These are phyloP conservation scores for Dictyostelium purpureum DNA, from an alignment of 78 protist species.

Conservation along the genomic window DNA sequence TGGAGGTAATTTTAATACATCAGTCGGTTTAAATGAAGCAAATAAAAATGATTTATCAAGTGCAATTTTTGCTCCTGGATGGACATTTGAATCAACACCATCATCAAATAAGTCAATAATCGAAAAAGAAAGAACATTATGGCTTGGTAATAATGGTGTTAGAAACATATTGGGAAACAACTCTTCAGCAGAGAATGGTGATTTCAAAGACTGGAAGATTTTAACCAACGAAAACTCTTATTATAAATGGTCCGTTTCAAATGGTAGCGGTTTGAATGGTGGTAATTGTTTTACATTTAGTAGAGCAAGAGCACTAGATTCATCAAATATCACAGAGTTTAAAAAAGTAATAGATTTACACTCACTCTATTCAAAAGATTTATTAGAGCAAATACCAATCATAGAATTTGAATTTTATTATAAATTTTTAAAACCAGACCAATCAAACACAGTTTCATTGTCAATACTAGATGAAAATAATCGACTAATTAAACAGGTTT, in stretches of 20 bases:
- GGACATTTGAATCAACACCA: slow-evolving; percentile 78
- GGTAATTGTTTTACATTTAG: neutral
- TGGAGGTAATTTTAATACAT: slow-evolving; percentile 14
- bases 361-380: neutral
- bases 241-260: neutral
- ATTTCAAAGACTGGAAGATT: neutral
- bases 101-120: neutral
- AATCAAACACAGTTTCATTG: too few relatives aligned
- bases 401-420: slow-evolving; percentile 44
- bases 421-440: neutral
- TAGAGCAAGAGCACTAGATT: neutral
- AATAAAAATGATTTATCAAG: neutral
- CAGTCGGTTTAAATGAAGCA: neutral
- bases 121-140: slow-evolving; percentile 24
- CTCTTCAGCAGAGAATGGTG: slow-evolving; percentile 7
- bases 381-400: slow-evolving; percentile 11
- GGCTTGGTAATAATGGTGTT: neutral
- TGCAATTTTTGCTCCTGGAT: slow-evolving; percentile 89
- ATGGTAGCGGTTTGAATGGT: neutral
- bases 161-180: neutral
- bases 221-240: neutral
- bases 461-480: too few relatives aligned
- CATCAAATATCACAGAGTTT: neutral
- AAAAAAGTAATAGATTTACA: neutral
- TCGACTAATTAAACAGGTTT: too few relatives aligned